Evolutionary conservation across 2,329 filamentous ascomycete species (phyloP).

Genomic region (Apiospora kogelbergensis): DNA sequence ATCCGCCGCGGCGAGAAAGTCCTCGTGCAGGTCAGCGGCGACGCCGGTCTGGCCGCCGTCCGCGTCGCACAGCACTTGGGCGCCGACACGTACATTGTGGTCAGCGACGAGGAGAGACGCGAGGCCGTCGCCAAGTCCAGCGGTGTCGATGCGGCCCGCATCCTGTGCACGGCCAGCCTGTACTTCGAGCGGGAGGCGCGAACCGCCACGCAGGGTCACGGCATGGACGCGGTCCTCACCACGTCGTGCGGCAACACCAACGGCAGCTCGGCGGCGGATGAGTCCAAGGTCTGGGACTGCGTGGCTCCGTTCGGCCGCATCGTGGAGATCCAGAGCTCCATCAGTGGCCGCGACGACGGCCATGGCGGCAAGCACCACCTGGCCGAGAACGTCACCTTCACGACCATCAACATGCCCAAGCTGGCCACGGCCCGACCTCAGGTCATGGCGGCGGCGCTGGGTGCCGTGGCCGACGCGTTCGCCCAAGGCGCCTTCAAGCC

Average conservation of each 20-base stretch:
- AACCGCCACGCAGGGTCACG: slow-evolving; percentile 5
- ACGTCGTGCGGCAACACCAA: slow-evolving; percentile 28
- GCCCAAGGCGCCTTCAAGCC: slow-evolving; percentile 26
- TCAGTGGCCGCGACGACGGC: slow-evolving; percentile 22
- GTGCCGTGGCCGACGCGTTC: slow-evolving; percentile 26
- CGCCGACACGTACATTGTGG: slow-evolving; percentile 12
- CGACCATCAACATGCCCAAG: slow-evolving; percentile 44
- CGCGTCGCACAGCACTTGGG: slow-evolving; percentile 12
- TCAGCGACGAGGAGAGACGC: slow-evolving; percentile 11
- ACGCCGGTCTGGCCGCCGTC: slow-evolving; percentile 13
- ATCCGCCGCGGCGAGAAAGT: slow-evolving; percentile 10
- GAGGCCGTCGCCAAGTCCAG: slow-evolving; percentile 7
- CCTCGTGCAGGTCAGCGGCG: slow-evolving; percentile 13
- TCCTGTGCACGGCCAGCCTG: slow-evolving; percentile 11
- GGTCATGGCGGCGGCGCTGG: slow-evolving; percentile 24
- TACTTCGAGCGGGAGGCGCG: slow-evolving; percentile 9
- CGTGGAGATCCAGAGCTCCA: slow-evolving; percentile 22
- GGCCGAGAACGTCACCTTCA: slow-evolving; percentile 45
- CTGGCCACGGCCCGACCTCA: slow-evolving; percentile 34
- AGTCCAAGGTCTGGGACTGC: slow-evolving; percentile 31
- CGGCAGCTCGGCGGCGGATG: slow-evolving; percentile 26
- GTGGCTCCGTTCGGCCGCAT: slow-evolving; percentile 31
- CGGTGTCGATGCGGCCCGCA: slow-evolving; percentile 6
- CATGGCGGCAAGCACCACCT: slow-evolving; percentile 43
- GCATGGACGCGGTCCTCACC: slow-evolving; percentile 19